Conservation (phyloP, 2,329 filamentous ascomycete genomes). For the Claviceps sp. region DNA sequence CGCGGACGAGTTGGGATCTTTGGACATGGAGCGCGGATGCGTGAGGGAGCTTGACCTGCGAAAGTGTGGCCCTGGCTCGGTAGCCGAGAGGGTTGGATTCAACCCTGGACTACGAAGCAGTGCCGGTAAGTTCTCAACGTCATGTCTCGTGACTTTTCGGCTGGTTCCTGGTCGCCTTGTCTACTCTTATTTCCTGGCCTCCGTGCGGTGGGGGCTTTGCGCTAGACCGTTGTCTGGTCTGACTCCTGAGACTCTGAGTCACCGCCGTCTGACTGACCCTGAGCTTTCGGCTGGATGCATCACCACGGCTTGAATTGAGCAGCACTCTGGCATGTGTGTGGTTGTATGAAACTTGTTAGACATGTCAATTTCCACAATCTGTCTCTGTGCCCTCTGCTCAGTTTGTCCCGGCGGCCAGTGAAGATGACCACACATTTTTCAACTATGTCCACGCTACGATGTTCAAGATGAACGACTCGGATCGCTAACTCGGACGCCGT, state of each 20-base stretch:
- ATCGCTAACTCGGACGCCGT: neutral
- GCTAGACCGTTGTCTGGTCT: neutral
- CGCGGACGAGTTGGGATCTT: neutral
- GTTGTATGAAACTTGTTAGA: neutral
- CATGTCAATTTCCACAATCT: neutral
- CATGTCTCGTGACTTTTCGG: neutral
- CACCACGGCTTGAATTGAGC: neutral
- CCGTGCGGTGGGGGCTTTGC: neutral
- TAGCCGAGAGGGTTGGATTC: conserved; percentile 41
- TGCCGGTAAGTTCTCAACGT: conserved; percentile 33
- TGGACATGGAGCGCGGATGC: conserved; percentile 13
- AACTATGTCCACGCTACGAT: neutral
- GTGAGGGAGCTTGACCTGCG: conserved; percentile 39
- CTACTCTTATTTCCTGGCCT: neutral
- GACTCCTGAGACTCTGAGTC: no score
- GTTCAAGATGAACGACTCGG: neutral
- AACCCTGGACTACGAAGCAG: conserved; percentile 46
- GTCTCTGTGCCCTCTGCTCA: neutral
- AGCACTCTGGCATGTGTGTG: neutral
- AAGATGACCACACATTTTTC: neutral
- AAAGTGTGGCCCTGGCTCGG: conserved; percentile 30
- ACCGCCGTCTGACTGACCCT: no score
- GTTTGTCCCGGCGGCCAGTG: neutral
- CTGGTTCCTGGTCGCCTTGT: neutral
- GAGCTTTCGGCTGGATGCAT: neutral